Evolutionary conservation across 129 eudicot genomes (phyloP).

Genomic region (Pseudognaphalium luteoalbum): DNA sequence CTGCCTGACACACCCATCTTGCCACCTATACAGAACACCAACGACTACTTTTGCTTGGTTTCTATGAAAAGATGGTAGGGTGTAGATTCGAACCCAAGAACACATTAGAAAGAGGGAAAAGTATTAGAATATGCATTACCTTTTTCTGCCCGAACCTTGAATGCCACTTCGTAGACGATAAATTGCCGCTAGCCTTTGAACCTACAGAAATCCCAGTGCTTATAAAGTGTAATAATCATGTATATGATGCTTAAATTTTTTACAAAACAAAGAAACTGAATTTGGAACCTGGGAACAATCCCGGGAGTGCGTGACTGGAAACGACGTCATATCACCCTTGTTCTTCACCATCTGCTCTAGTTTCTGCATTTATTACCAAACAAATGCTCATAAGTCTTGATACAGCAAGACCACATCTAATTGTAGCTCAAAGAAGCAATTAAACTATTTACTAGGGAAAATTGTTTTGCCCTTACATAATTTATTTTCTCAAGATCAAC

Average conservation of each 20-base stretch:
- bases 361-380: conserved; percentile 54
- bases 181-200: conserved; percentile 77
- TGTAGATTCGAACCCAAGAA: not conserved
- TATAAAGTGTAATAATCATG: not conserved
- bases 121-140: conserved; percentile 38
- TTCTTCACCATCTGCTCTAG: conserved; percentile 74
- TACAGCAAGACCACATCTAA: not conserved
- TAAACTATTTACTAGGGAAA: not conserved
- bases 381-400: not conserved
- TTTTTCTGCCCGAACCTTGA: conserved; percentile 82
- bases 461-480: conserved; percentile 47
- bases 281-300: conserved; percentile 85
- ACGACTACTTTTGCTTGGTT: not conserved
- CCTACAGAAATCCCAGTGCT: conserved; percentile 38
- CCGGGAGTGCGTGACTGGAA: conserved; percentile 70
- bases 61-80: not conserved
- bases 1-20: not conserved
- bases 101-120: not conserved
- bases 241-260: conserved; percentile 13
- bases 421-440: not conserved
- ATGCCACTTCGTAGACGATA: conserved; percentile 68
- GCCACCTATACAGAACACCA: not conserved
- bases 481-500: conserved; percentile 86
- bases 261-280: not conserved
- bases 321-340: conserved; percentile 58